Evolutionary conservation across 805 yeast genomes (phyloP), one percentile per base, ranked within the genome.

Genomic region (Saccharomycopsis javanensis): DNA sequence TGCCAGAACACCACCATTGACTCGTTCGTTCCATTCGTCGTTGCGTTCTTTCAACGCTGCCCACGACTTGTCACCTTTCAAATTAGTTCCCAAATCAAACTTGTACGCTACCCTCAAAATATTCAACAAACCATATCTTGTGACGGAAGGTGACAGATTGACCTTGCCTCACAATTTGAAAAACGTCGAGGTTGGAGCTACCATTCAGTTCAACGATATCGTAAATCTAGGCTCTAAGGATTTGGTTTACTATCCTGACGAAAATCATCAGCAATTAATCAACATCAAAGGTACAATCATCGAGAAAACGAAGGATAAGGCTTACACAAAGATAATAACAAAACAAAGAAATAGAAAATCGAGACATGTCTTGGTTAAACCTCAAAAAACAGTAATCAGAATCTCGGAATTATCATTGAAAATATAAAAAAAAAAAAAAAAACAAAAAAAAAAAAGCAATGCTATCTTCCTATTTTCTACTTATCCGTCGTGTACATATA

Each of bases 71-170:
- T 70, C 81, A 0, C 83, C 88, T 2, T 72, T 90, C 60, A 88
- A 84, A 66, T 77, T 81, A 54, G 82, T 85, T 56, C 68, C 67
- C n/a, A 79, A 83, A 53, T 79, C 80, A 60, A 80, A 80, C 61
- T 71, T 92, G 33, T 94, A 89, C 67, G 98, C 98, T 51, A 76
- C 88, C 7, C 78, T 92, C 63, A 82, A 81, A 64, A 79, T 94
- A 38, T 94, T 89, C 73, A 81, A 85, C 70, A 82, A 89, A 70
- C 88, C 94, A 48, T 90, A 88, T 66, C 74, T 94, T 60, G 94
- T 94, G 16, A 90, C 98, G 27, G 81, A 84, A 63, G 99, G 99
- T 23, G 99, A 94, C 69, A 79, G 77, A 62, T 79, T 94, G 55
- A 78, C 82, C 25, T 71, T 94, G 42, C 97, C 97, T 2, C 91